Base-by-base conservation (phyloP, 306 rosid genomes). In the Fragaria iinumae region DNA sequence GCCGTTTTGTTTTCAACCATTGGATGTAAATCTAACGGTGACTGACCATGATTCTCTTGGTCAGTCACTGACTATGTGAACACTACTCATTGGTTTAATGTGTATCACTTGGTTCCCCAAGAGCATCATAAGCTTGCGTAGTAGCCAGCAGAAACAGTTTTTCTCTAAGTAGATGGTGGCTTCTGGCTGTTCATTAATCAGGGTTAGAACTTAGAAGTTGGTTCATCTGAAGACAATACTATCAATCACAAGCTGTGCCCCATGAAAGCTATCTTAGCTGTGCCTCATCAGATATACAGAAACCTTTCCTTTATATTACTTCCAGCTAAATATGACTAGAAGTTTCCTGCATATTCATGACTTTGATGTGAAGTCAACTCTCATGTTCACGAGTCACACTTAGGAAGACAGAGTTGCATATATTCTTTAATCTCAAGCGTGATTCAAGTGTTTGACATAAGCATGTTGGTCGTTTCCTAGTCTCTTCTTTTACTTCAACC, bases 121-220 rank as follows among this genome's bases (percentile, higher is more conserved):
- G 27, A 45, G n/a, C 56, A 44, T 74, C 47, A 60, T 62, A 71
- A 50, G 36, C 70, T 57, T 74, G 69, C 57, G 18, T 59, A 43
- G 17, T 27, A 20, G 9, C 32, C 34, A 74, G 55, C 64, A 29
- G 1, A 74, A 25, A 6, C 29, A 74, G 27, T 10, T 74, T 74
- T 43, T 13, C 72, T 67, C 52, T 2, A 39, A 39, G 50, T 41
- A 41, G 72, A 21, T 43, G 18, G 52, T n/a, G 72, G 52, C 71
- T 8, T 43, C 47, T 41, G 52, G 72, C 53, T 67, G 20, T 39
- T 67, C 72, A 67, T 41, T n/a, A 67, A 43, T 9, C 11, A 50
- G 50, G 49, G n/a, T 20, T 43, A 43, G 47, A 43, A 43, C 47
- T 43, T 43, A n/a, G 48, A 66, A 66, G 29, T 39, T 66, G 27